Evolutionary conservation across 1,284 basidiomycete species (phyloP).

Genomic region (Ganoderma boninense): DNA sequence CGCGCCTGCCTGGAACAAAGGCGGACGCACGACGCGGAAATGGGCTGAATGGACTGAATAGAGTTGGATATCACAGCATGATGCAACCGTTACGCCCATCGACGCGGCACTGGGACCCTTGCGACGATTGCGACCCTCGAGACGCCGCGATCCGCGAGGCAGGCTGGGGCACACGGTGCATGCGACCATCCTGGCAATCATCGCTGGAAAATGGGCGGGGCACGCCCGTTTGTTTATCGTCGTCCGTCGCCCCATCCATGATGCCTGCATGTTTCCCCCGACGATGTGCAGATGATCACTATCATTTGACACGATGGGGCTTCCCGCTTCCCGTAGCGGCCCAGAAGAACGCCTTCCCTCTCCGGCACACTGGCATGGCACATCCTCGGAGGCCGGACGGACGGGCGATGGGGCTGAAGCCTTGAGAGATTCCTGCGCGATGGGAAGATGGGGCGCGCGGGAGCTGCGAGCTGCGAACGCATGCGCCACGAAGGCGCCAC

Average conservation of each 20-base stretch:
- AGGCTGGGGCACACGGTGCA: neutral
- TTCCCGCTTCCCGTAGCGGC: neutral
- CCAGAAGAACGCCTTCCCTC: neutral
- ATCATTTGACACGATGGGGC: neutral
- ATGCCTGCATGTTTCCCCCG: no score
- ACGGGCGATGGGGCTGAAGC: neutral
- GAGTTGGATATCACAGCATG: neutral
- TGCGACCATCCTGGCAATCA: neutral
- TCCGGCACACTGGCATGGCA: neutral
- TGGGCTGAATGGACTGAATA: neutral
- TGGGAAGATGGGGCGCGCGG: neutral
- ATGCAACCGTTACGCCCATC: neutral
- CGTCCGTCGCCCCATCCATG: no score
- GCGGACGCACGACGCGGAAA: neutral
- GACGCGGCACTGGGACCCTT: neutral
- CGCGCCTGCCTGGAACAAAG: neutral
- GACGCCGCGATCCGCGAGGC: neutral
- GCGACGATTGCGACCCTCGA: neutral
- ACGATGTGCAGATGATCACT: neutral
- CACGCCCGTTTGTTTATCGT: neutral
- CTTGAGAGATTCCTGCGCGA: neutral
- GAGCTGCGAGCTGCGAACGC: neutral
- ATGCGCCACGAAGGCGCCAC: constrained; percentile 7
- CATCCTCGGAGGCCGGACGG: neutral
- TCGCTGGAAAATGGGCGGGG: neutral